Percentiles rank a stretch among this genome's conserved stretches.
Conservation (phyloP, 768 basidiomycete species). For the Pleurotus cornucopiae region DNA sequence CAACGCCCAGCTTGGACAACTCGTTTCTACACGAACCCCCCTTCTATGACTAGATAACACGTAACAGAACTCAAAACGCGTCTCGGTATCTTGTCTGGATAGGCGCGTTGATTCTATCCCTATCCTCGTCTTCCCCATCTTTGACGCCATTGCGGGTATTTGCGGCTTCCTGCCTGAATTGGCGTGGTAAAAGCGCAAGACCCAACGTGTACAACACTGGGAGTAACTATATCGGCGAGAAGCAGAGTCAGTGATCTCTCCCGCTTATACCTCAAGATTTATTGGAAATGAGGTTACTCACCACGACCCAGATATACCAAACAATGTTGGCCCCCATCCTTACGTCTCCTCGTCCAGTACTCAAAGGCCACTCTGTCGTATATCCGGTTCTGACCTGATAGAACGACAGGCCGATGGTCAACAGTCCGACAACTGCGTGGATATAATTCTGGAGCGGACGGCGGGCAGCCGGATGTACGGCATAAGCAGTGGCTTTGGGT, state of each 20-base stretch:
- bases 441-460: constrained; percentile 54
- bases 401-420: constrained; percentile 43
- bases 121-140: background rate
- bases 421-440: constrained; percentile 51
- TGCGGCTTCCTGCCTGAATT: constrained; percentile 38
- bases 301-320: constrained; percentile 47
- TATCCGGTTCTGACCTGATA: constrained; percentile 48
- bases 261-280: background rate
- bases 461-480: constrained; percentile 1
- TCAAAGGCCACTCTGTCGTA: constrained; percentile 42
- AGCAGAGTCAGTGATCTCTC: background rate
- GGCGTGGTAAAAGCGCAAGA: constrained; percentile 39
- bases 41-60: too few relatives aligned
- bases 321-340: constrained; percentile 32
- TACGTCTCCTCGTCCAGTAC: constrained; percentile 36
- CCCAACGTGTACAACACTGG: constrained; percentile 39
- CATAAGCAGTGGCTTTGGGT: constrained; percentile 13
- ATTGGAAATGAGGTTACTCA: constrained; percentile 20
- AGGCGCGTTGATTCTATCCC: background rate
- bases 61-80: background rate
- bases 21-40: too few relatives aligned
- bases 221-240: constrained; percentile 27
- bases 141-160: background rate
- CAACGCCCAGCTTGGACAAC: too few relatives aligned
- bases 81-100: background rate